Percentiles rank a stretch among this genome's conserved stretches.
Conservation (phyloP, 2,329 filamentous ascomycete species). For the Paraphoma sp. region DNA sequence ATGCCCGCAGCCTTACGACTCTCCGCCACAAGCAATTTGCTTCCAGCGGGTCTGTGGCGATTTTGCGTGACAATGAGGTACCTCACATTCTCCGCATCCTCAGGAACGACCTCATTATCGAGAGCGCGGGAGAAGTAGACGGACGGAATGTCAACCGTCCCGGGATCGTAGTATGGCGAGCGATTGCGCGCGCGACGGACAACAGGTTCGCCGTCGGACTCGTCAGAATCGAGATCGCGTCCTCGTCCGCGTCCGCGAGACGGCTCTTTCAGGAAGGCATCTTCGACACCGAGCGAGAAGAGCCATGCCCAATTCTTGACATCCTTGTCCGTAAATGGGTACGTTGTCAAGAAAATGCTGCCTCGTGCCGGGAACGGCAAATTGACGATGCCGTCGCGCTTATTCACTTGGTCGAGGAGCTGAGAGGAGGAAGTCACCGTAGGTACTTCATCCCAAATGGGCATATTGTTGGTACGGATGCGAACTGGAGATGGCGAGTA, state of each 20-base stretch:
- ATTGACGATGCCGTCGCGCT: conserved; percentile 26
- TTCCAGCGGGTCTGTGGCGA: conserved; percentile 4
- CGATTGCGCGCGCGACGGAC: conserved; percentile 12
- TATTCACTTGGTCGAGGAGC: conserved; percentile 21
- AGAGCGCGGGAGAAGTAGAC: conserved; percentile 30
- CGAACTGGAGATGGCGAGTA: conserved; percentile 8
- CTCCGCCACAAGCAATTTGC: conserved; percentile 28
- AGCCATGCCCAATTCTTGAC: conserved; percentile 34
- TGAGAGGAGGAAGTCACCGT: conserved; percentile 17
- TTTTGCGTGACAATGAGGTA: conserved; percentile 28
- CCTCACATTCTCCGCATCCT: conserved; percentile 15
- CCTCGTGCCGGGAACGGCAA: conserved; percentile 20
- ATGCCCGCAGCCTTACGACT: conserved; percentile 33
- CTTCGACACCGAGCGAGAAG: conserved; percentile 20
- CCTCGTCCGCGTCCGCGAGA: background rate
- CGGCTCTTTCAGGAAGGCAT: conserved; percentile 15
- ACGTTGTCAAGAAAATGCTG: conserved; percentile 30
- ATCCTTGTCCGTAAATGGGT: conserved; percentile 31
- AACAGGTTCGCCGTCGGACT: conserved; percentile 3
- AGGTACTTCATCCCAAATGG: background rate
- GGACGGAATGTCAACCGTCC: conserved; percentile 16
- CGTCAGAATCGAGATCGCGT: conserved; percentile 2
- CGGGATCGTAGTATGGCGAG: conserved; percentile 11
- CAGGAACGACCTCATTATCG: conserved; percentile 20
- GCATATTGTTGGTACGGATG: background rate